Conservation (phyloP, 345 rosid genomes). For the Populus pruinosa region DNA sequence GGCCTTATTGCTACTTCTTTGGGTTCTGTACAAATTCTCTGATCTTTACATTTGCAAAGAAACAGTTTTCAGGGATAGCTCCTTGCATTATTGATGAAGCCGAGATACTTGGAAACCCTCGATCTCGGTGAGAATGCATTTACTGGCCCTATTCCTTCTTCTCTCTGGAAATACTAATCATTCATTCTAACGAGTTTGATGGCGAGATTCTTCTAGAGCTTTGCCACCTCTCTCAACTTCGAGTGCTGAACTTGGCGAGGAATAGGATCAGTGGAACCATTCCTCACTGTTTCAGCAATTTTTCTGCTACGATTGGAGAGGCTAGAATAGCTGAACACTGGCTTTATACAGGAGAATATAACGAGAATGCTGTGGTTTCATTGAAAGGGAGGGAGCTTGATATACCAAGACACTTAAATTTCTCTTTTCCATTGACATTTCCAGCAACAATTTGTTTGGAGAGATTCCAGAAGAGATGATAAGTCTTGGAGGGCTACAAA, state of each 20-base stretch:
- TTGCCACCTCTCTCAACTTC: not conserved
- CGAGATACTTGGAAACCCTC: not conserved
- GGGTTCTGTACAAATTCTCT: not conserved
- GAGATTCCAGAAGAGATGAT: constrained; percentile 24
- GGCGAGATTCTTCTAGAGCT: not conserved
- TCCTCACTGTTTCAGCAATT: not conserved
- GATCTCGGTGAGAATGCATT: constrained; percentile 4
- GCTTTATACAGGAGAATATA: not conserved
- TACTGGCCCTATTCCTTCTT: not conserved
- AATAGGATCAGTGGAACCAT: not conserved
- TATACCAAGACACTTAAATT: not conserved
- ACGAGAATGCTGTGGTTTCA: not conserved
- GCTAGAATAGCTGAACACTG: not conserved
- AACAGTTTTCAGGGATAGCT: not conserved
- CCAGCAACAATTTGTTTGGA: constrained; percentile 16
- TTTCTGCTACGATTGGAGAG: not conserved
- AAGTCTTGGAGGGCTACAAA: constrained; percentile 9
- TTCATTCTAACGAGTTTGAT: not conserved
- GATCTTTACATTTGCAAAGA: not conserved
- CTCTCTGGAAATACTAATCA: not conserved
- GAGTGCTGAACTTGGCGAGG: not conserved
- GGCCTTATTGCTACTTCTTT: not conserved
- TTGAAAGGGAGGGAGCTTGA: not conserved
- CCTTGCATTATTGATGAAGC: not conserved
- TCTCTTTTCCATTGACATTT: constrained; percentile 6